phyloP scores from a whole-genome alignment of 176 grass and related monocot genomes.

The Thinopyrum elongatum region DNA sequence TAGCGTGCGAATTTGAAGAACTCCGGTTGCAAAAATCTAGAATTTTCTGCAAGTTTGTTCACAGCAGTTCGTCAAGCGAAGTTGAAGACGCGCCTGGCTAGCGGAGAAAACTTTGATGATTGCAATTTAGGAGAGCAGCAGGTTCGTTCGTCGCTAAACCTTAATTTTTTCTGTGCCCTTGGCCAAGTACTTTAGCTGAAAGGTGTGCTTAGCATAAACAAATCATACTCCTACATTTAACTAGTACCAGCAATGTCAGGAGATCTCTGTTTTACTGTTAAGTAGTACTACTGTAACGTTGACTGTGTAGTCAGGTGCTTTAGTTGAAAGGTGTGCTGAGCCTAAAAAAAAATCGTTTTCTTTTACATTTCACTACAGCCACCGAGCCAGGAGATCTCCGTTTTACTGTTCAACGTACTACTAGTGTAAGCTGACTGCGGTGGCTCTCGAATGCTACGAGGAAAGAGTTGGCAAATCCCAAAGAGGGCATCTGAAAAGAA shows the following conservation, averaged over 20 bases:
- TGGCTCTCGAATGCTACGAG: not conserved
- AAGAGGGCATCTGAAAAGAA: not conserved
- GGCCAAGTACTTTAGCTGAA: not conserved
- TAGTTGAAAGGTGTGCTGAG: not conserved
- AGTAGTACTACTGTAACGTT: no score
- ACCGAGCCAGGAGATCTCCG: not conserved
- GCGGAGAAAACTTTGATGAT: slow-evolving; percentile 52
- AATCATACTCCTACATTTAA: no score
- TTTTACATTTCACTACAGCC: no score
- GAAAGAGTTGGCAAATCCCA: no score
- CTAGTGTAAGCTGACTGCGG: not conserved
- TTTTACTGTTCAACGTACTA: not conserved
- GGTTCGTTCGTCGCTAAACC: slow-evolving; percentile 47
- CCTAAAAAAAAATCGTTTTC: not conserved
- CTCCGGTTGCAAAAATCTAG: no score
- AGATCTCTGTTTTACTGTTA: no score
- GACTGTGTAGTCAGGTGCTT: not conserved
- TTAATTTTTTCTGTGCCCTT: not conserved
- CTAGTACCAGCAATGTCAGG: no score
- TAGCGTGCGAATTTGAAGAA: no score
- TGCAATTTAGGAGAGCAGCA: slow-evolving; percentile 83
- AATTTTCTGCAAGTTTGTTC: slow-evolving; percentile 36
- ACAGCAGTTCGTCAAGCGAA: slow-evolving; percentile 36
- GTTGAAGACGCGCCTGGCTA: slow-evolving; percentile 39
- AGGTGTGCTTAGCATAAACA: not conserved